Evolutionary conservation across 2,329 filamentous ascomycete species (phyloP).

Genomic region (Fusarium proliferatum): DNA sequence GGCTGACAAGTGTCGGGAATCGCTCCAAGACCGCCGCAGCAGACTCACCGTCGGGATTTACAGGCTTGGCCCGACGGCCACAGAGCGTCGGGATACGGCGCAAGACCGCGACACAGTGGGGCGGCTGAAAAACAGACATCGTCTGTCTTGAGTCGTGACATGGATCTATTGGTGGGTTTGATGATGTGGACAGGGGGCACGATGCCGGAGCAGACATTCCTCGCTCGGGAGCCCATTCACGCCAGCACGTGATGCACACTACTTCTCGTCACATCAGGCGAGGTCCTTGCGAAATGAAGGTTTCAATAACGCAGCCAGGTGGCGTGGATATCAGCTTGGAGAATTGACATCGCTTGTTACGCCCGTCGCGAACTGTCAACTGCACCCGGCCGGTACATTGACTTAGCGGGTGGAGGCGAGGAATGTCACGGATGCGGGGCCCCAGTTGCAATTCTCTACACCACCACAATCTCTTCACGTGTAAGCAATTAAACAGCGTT

Average conservation of each 20-base stretch:
- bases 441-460: background rate
- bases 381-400: background rate
- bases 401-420: background rate
- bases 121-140: background rate
- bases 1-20: conserved; percentile 1
- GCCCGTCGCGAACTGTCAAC: background rate
- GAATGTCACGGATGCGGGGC: background rate
- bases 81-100: background rate
- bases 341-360: background rate
- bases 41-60: background rate
- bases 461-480: background rate
- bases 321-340: background rate
- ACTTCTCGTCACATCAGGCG: background rate
- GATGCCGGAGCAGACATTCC: background rate
- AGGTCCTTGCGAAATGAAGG: background rate
- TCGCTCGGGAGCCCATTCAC: background rate
- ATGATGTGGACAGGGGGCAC: background rate
- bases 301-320: background rate
- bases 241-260: background rate
- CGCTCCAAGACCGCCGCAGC: background rate
- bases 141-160: background rate
- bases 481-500: background rate
- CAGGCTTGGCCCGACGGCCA: background rate
- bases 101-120: background rate
- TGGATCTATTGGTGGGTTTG: background rate